These are phyloP conservation scores for Collybia nuda DNA, from an alignment of 768 basidiomycete species.

Conservation along the genomic window DNA sequence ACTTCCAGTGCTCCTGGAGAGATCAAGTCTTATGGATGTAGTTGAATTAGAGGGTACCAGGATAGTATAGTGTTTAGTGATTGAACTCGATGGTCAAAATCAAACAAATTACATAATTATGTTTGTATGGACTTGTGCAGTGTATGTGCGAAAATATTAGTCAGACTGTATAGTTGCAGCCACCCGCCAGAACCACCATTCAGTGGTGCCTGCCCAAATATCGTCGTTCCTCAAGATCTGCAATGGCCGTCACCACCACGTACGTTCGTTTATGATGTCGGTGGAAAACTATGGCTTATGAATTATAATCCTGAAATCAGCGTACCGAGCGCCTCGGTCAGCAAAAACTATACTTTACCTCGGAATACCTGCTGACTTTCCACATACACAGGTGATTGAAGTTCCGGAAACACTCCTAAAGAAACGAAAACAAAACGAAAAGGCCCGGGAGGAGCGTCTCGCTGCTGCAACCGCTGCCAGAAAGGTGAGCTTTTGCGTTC, in stretches of 20 bases:
- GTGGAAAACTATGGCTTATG: no score
- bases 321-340: constrained; percentile 60
- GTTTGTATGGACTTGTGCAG: not conserved
- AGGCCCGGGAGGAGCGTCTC: constrained; percentile 91
- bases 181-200: constrained; percentile 28
- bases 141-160: constrained; percentile 28
- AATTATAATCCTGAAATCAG: constrained; percentile 21
- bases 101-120: no score
- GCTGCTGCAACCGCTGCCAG: constrained; percentile 80
- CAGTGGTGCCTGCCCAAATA: constrained; percentile 20
- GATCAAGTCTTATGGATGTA: no score
- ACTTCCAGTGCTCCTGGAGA: no score
- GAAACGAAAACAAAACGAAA: constrained; percentile 98
- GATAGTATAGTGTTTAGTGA: no score
- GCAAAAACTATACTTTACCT: constrained; percentile 11
- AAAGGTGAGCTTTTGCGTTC: constrained; percentile 63
- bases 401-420: constrained; percentile 99
- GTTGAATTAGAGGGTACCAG: no score
- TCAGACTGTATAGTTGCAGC: constrained; percentile 47
- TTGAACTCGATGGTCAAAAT: no score
- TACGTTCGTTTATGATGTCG: constrained; percentile 27
- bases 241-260: constrained; percentile 60
- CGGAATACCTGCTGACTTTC: constrained; percentile 20
- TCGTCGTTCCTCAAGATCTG: constrained; percentile 47
- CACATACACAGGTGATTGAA: constrained; percentile 70